Evolutionary conservation across 2,329 filamentous ascomycete genomes (phyloP).

Genomic region (Sporothrix variecibatus): DNA sequence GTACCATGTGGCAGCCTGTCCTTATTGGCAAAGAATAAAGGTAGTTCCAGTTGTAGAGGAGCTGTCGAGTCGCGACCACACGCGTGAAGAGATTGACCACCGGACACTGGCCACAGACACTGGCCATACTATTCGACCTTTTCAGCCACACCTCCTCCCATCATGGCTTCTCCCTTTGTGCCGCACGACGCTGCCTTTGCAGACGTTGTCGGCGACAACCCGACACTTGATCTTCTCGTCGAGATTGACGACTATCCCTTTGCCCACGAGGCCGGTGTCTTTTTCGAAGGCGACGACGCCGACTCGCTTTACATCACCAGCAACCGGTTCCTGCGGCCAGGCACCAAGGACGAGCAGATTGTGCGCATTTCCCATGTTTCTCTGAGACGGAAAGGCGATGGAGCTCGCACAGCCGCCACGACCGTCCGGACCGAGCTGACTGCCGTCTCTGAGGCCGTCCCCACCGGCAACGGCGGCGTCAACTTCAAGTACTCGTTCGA

Average conservation of each 20-base stretch:
- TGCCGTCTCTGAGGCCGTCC: neutral
- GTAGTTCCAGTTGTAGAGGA: neutral
- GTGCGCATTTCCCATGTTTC: neutral
- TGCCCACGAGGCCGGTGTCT: conserved; percentile 29
- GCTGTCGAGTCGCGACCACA: neutral
- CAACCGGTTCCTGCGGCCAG: conserved; percentile 15
- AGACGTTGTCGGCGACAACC: conserved; percentile 10
- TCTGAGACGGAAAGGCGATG: neutral
- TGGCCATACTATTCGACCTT: too few species aligned
- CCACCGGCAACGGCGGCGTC: conserved; percentile 27
- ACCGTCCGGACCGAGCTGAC: conserved; percentile 6
- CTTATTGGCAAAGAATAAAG: neutral
- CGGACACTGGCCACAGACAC: too few species aligned
- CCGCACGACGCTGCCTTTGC: conserved; percentile 13
- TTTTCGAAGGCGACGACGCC: neutral
- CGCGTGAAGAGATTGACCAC: neutral
- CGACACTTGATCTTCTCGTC: conserved; percentile 35
- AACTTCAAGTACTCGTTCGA: conserved; percentile 41
- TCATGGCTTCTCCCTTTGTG: conserved; percentile 13
- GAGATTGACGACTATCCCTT: conserved; percentile 35
- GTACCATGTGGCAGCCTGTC: neutral
- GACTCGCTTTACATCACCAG: conserved; percentile 27
- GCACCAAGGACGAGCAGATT: conserved; percentile 12
- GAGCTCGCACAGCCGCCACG: neutral
- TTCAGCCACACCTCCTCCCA: neutral